These are phyloP conservation scores for Remersonia thermophila DNA, from an alignment of 2,329 filamentous ascomycete genomes.

Conservation along the genomic window DNA sequence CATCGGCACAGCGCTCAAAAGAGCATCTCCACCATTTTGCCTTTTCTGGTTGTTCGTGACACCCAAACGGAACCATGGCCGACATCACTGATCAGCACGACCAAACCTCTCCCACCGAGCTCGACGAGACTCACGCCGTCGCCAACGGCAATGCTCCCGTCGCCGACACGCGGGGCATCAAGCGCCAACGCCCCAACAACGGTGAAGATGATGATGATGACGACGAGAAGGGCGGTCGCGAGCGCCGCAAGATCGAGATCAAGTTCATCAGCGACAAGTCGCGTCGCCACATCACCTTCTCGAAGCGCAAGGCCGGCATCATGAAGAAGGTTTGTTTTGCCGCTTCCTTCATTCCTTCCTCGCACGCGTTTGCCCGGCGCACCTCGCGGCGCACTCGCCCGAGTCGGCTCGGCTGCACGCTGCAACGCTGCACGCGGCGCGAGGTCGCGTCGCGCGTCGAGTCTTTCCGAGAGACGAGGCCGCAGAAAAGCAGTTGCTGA, in stretches of 20 bases:
- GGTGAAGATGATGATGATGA: constrained; percentile 96
- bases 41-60: constrained; percentile 39
- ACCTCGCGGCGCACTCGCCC: background rate
- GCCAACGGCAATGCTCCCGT: constrained; percentile 60
- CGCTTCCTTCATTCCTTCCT: background rate
- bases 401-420: constrained; percentile 6
- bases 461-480: too few relatives aligned
- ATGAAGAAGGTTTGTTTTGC: constrained; percentile 87
- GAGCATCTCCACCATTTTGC: constrained; percentile 49
- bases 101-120: constrained; percentile 60
- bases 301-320: constrained; percentile 98
- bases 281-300: constrained; percentile 97
- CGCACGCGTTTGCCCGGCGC: background rate
- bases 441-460: too few relatives aligned
- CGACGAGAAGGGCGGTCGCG: constrained; percentile 92
- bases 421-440: constrained; percentile 5
- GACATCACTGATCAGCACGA: constrained; percentile 71
- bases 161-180: constrained; percentile 68
- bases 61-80: constrained; percentile 47
- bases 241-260: constrained; percentile 99
- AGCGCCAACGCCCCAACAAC: constrained; percentile 73
- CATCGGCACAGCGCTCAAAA: constrained; percentile 54
- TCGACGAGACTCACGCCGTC: constrained; percentile 58
- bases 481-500: constrained; percentile 11
- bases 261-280: constrained; percentile 99